Evolutionary conservation across 2,329 filamentous ascomycete species (phyloP), one percentile per base, ranked within the genome.

Genomic region (Diaporthe amygdali): DNA sequence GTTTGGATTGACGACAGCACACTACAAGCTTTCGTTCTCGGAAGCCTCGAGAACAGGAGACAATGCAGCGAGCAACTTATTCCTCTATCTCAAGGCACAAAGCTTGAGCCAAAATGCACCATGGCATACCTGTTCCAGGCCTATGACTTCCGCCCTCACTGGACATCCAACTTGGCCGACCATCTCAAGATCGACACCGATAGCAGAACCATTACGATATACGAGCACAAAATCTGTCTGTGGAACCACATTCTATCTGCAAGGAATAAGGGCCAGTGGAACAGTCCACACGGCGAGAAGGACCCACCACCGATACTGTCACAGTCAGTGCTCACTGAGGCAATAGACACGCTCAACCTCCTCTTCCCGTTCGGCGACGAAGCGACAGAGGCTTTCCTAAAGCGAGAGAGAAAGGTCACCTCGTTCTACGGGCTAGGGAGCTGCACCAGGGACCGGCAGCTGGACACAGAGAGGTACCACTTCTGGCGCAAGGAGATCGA

Each of bases 141-240:
- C 22, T 46, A 67, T 14, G 74, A 72, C 2, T 75, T 74, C 39
- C 73, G 56, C 12, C 68, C 75, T 7, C 67, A 70, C 41, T 76
- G 75, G 74, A 74, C 75, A 15, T 67, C 69, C 30, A 76, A 76
- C 46, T 66, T 76, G 17, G 69, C 69, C 39, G 74, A 72, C 12
- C 75, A 76, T 46, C 66, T 76, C 17, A 69, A 56, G 3, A 74
- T 76, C n/a, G 74, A 73, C 52, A 73, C 71, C 69, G 72, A 74
- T n/a, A 49, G n/a, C 32, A 69, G 68, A 8, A 72, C 68, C 4
- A 66, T 76, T n/a, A 75, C 71, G 5, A 41, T 76, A 14, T 76
- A 75, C 51, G 74, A 76, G 64, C 75, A 76, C 69, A 75, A 77
- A 41, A 52, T 76, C 32, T 70, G 70, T 34, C 70, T 74, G 41